Base-by-base conservation (phyloP, 148 eudicot species). In the Rhododendron griersonianum region DNA sequence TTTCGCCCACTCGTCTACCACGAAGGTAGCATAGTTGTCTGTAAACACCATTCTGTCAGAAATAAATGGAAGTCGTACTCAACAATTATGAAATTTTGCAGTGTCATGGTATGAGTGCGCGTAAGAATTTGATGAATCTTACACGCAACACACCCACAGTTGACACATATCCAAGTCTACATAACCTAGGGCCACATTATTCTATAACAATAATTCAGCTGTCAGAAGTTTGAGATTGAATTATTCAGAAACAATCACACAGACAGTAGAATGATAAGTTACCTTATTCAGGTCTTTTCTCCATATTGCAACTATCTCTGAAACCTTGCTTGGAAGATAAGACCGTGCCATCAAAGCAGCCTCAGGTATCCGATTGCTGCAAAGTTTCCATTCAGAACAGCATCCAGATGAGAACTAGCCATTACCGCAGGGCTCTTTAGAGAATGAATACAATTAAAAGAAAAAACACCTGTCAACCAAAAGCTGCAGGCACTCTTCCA, bases 331-430 rank as follows among this genome's bases (percentile, higher is more conserved):
- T 48, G 99, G 99, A 84, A 96, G 96, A 89, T 95, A 95, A 83
- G 99, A 96, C 78, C 98, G 91, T 47, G 98, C 99, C 98, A 96
- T 93, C 86, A 96, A 86, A 91, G 98, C 98, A 90, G 98, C 99
- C 87, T 96, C 98, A 65, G 98, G 99, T 86, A 96, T 94, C 87
- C 99, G 96, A 85, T 96, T 96, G 92, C 98, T 96, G 95, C 88
- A 91, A 86, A 79, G 61, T 83, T 89, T 69, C 57, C 83, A 78
- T 87, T 90, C 67, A 79, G 79, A 85, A 61, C 63, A 21, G 15
- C 39, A 85, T 67, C 47, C 55, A 50, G 14, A 85, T 50, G 18
- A 41, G 37, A 11, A 35, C 50, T 19, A 23, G 11, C 65, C 8
- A 35, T 57, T 63, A 83, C 53, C 11, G 19, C 33, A 50, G 8